These are phyloP conservation scores for Suillus americanus DNA, from an alignment of 768 basidiomycete species.

Conservation along the genomic window DNA sequence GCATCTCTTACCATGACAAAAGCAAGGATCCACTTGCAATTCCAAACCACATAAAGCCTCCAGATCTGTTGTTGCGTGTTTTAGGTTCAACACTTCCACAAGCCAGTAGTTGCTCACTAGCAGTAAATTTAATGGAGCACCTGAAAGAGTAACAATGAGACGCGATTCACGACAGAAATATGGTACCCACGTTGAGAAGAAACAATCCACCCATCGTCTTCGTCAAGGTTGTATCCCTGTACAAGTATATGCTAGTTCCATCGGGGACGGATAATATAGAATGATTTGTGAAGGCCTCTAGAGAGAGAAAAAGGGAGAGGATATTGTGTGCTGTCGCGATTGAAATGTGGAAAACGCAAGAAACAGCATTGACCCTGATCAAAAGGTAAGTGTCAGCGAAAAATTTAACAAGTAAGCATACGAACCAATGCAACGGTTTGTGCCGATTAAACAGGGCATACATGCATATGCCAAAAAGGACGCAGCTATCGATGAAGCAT, in stretches of 20 bases:
- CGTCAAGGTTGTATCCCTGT: not conserved
- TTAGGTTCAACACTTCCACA: not conserved
- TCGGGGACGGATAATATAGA: not conserved
- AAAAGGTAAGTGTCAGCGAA: not conserved
- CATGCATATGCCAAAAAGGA: not conserved
- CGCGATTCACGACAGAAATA: not conserved
- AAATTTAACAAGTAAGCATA: not conserved
- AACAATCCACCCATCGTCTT: not conserved
- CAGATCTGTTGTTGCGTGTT: slow-evolving; percentile 1
- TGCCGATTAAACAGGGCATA: not conserved
- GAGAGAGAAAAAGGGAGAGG: not conserved
- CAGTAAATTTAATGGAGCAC: slow-evolving; percentile 1
- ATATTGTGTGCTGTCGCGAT: slow-evolving; percentile 7
- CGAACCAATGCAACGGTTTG: not conserved
- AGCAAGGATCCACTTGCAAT: not conserved
- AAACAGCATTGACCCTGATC: not conserved
- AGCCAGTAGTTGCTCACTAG: not conserved
- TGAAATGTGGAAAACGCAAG: slow-evolving; percentile 6
- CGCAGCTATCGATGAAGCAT: not conserved
- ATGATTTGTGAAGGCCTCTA: slow-evolving; percentile 2
- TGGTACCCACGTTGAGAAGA: slow-evolving; percentile 1
- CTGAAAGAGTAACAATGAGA: not conserved
- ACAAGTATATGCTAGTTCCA: not conserved
- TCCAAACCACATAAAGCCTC: slow-evolving; percentile 5
- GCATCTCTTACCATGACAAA: too few species aligned